Evolutionary conservation across 2,329 filamentous ascomycete genomes (phyloP).

Genomic region (Penicillium janthinellum): DNA sequence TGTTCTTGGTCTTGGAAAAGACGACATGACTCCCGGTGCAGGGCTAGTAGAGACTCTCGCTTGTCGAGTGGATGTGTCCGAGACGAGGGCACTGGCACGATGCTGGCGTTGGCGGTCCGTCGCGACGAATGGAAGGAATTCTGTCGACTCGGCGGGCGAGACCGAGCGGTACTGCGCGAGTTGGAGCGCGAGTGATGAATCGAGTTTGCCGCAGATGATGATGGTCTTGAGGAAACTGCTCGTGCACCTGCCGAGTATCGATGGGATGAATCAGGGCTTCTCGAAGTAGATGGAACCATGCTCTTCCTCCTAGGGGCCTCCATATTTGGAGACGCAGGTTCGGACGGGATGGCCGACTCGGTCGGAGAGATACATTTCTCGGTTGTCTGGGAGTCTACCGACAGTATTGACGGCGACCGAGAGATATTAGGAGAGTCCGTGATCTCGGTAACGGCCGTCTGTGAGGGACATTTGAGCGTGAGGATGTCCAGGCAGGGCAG

Average conservation of each 20-base stretch:
- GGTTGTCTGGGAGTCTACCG: not conserved
- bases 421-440: not conserved
- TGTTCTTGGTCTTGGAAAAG: constrained; percentile 36
- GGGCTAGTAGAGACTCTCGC: constrained; percentile 39
- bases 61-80: constrained; percentile 26
- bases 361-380: constrained; percentile 12
- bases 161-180: constrained; percentile 38
- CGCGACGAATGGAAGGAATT: constrained; percentile 34
- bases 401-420: not conserved
- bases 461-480: constrained; percentile 14
- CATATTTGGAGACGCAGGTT: constrained; percentile 20
- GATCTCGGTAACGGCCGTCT: constrained; percentile 18
- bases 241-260: constrained; percentile 22
- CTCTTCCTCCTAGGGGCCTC: constrained; percentile 18
- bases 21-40: constrained; percentile 46
- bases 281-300: constrained; percentile 11
- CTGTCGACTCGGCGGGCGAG: constrained; percentile 31
- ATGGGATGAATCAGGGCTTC: constrained; percentile 10
- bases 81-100: constrained; percentile 28
- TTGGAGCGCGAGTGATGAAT: constrained; percentile 32
- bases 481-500: constrained; percentile 11
- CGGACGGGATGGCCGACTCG: not conserved
- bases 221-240: constrained; percentile 31
- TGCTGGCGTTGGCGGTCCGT: constrained; percentile 27
- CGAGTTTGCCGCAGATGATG: constrained; percentile 33